Percentiles rank a stretch among this genome's conserved stretches.
Evolutionary conservation across 495 filamentous ascomycete genomes (phyloP).

Genomic region (Patellaria atrata): DNA sequence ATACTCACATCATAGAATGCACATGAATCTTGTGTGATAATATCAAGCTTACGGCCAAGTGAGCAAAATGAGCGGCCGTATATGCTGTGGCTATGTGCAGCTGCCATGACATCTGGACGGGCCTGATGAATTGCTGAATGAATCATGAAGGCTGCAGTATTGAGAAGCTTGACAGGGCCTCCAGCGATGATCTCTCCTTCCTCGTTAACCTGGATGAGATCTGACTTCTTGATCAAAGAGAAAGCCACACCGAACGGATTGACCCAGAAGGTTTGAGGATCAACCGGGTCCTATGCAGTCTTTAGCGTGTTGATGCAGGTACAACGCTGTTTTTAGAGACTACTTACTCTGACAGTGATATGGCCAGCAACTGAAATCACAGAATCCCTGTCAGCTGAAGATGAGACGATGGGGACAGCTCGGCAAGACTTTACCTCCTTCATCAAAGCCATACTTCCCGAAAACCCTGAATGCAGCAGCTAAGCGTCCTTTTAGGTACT

Average conservation of each 20-base stretch:
- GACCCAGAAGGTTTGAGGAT: constrained; percentile 60
- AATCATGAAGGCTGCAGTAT: constrained; percentile 42
- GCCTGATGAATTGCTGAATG: constrained; percentile 44
- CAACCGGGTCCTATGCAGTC: constrained; percentile 43
- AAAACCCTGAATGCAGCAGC: constrained; percentile 57
- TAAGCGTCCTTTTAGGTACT: constrained; percentile 50
- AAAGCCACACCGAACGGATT: constrained; percentile 67
- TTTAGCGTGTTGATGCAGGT: not conserved
- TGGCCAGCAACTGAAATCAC: constrained; percentile 31
- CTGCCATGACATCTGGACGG: constrained; percentile 56
- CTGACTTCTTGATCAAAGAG: constrained; percentile 50
- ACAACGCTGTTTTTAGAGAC: not conserved
- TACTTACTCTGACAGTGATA: constrained; percentile 25
- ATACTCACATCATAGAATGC: constrained; percentile 28
- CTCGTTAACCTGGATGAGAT: constrained; percentile 57
- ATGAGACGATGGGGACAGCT: not conserved
- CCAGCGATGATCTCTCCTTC: constrained; percentile 54
- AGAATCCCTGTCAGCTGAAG: constrained; percentile 6
- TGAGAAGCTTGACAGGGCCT: constrained; percentile 45
- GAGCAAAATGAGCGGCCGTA: constrained; percentile 56
- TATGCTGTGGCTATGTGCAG: constrained; percentile 57
- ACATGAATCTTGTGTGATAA: constrained; percentile 36
- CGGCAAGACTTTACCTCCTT: constrained; percentile 27
- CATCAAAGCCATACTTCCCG: constrained; percentile 52
- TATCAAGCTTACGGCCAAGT: constrained; percentile 53